Evolutionary conservation across 805 yeast species (phyloP).

Genomic region (Lipomyces yamanashiensis): DNA sequence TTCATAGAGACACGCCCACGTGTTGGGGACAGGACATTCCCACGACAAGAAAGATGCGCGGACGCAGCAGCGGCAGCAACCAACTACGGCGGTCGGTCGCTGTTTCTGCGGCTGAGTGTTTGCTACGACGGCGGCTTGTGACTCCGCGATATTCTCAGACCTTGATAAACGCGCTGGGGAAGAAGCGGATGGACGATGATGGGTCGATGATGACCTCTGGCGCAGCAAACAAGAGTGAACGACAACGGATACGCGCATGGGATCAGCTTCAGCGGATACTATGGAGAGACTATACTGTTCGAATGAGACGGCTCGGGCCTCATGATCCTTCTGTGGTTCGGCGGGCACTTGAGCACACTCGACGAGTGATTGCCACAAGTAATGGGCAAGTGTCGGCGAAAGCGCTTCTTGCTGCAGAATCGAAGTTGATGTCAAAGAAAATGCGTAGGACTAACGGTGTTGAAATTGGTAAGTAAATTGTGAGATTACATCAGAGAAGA

Average conservation of each 20-base stretch:
- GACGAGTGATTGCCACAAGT: not conserved
- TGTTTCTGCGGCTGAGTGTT: no score
- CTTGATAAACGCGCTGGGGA: no score
- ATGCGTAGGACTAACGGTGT: not conserved
- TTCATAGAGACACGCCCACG: no score
- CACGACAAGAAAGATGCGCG: no score
- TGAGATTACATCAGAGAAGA: not conserved
- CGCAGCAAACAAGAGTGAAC: no score
- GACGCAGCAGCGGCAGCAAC: no score
- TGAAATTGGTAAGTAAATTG: constrained; percentile 6
- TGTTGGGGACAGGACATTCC: no score
- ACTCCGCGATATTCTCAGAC: no score
- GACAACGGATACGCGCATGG: not conserved
- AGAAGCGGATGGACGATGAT: no score
- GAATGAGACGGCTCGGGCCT: not conserved
- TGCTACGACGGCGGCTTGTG: no score
- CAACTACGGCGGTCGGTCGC: no score
- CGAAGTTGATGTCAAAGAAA: not conserved
- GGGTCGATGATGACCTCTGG: no score
- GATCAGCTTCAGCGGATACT: not conserved
- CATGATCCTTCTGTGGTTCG: not conserved
- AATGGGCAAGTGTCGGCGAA: not conserved
- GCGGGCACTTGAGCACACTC: not conserved
- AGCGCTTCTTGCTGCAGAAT: not conserved
- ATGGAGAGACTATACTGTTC: not conserved